These are phyloP conservation scores for Pythium rhizo-oryzae DNA, from an alignment of 352 stramenopile species.

Conservation along the genomic window DNA sequence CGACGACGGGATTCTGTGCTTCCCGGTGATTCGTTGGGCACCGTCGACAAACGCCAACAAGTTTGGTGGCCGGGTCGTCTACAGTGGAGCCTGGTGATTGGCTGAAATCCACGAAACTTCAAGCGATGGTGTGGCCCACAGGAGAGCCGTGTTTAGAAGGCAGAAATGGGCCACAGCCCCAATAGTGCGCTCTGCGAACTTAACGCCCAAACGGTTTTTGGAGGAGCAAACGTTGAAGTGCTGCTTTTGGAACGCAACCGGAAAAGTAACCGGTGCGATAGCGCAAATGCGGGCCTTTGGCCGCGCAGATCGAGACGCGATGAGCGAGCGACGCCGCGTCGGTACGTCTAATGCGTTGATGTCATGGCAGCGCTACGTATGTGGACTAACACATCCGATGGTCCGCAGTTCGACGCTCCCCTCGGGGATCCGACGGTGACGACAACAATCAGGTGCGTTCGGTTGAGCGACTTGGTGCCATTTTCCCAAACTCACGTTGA, in stretches of 20 bases:
- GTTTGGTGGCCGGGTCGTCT: constrained; percentile 20
- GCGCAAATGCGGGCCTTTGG: not conserved
- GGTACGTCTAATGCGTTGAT: not conserved
- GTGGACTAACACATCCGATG: not conserved
- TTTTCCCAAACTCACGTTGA: not conserved
- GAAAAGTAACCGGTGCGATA: constrained; percentile 8
- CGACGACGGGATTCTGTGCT: not conserved
- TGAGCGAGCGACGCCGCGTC: constrained; percentile 22
- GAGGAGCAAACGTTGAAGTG: constrained; percentile 8
- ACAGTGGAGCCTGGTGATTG: constrained; percentile 18
- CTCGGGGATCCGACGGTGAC: constrained; percentile 5
- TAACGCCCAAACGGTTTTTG: constrained; percentile 17
- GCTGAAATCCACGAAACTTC: constrained; percentile 31
- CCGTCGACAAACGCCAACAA: too few relatives aligned
- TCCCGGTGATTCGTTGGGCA: not conserved
- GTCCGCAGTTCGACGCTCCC: constrained; percentile 10
- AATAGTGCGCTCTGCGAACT: constrained; percentile 22
- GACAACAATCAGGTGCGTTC: constrained; percentile 36
- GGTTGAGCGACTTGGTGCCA: not conserved
- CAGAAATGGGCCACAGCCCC: constrained; percentile 11
- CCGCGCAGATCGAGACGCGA: not conserved
- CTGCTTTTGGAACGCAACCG: not conserved
- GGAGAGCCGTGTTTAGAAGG: constrained; percentile 17
- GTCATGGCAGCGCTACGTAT: not conserved
- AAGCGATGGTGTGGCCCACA: constrained; percentile 31